Evolutionary conservation across 306 rosid genomes (phyloP), one percentile per base, ranked within the genome.

Genomic region (barrel medic (Medicago truncatula)): DNA sequence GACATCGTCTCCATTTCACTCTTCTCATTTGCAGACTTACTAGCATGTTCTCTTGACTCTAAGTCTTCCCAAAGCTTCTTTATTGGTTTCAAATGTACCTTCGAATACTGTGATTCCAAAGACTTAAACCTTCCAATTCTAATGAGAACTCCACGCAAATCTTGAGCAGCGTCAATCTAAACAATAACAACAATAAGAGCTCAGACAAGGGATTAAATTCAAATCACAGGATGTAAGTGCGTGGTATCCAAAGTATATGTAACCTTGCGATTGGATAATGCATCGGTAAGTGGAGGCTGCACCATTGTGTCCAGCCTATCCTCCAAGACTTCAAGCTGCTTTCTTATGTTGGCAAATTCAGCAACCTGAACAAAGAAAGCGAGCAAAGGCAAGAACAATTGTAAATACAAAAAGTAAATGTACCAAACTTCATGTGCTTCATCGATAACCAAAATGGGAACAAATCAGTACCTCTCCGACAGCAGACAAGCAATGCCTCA

Each of bases 401-500:
- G n/a, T 49, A 60, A 59, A 52, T 16, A 43, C 61, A 58, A 14
- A 40, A 31, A 38, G 53, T 65, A 54, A 52, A 77, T 68, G 52
- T 31, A 67, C 61, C 16, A 70, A 38, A 71, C 50, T 57, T 14
- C 68, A 21, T 7, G 17, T 44, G 80, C 31, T 16, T 70, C 5
- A 21, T 4, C 63, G 28, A 69, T 53, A 71, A 68, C 46, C 75
- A 23, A 14, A 18, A 16, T 57, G 52, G 56, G 31, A 58, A 47
- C n/a, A 67, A 80, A 57, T 43, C 7, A 70, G 67, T 83, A 89
- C 99, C 98, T 92, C 98, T 61, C 98, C 99, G 67, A 96, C 99
- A 67, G 99, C 99, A 75, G 99, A 96, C 88, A 96, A 85, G 80
- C 99, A 96, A 76, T 92, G 98, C 78, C 99, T 85, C 99, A 96